Evolutionary conservation across 2,329 filamentous ascomycete genomes (phyloP).

Genomic region (Penicillium sp.): DNA sequence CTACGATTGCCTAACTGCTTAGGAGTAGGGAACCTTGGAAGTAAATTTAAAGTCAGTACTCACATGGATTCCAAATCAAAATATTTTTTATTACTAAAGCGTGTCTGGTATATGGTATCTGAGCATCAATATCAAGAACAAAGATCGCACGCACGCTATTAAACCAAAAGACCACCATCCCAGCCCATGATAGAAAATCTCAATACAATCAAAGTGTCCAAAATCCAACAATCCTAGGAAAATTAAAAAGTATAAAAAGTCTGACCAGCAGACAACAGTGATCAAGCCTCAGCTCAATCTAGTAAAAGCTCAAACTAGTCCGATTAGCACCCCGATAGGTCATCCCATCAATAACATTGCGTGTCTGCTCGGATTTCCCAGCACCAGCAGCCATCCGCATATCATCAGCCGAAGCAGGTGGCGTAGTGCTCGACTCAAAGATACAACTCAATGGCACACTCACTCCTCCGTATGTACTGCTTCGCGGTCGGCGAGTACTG

Average conservation of each 20-base stretch:
- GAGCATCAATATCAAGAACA: neutral
- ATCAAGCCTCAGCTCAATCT: neutral
- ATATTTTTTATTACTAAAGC: neutral
- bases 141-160: neutral
- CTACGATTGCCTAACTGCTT: no score
- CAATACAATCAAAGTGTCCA: constrained; percentile 2
- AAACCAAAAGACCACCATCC: neutral
- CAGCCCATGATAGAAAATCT: neutral
- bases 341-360: constrained; percentile 20
- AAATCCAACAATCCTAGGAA: constrained; percentile 8
- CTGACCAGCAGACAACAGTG: constrained; percentile 25
- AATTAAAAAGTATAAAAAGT: constrained; percentile 2
- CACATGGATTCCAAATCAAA: neutral
- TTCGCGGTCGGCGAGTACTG: constrained; percentile 35
- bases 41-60: neutral
- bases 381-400: neutral
- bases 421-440: constrained; percentile 22
- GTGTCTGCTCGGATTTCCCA: neutral
- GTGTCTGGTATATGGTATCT: neutral
- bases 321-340: constrained; percentile 34
- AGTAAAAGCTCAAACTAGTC: constrained; percentile 28
- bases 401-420: constrained; percentile 29
- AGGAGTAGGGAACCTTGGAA: no score
- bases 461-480: constrained; percentile 31
- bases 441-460: constrained; percentile 32